phyloP scores from a whole-genome alignment of 1,284 basidiomycete species.

The Ustilago crameri region DNA sequence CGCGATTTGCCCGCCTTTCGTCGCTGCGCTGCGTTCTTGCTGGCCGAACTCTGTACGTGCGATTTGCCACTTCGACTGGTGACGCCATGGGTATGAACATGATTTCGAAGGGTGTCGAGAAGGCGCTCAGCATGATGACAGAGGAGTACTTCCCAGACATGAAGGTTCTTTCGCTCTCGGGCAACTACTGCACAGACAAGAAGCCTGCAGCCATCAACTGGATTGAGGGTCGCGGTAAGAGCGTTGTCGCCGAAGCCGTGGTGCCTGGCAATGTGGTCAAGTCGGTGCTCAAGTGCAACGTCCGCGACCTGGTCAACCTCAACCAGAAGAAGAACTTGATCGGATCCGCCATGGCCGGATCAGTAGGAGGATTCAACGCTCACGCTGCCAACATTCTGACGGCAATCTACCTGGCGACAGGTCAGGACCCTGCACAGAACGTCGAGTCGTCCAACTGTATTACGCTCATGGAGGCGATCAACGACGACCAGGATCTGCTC shows the following conservation, averaged over 20 bases:
- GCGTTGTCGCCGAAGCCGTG: slow-evolving; percentile 93
- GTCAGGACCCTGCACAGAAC: slow-evolving; percentile 98
- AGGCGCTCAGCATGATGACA: slow-evolving; percentile 84
- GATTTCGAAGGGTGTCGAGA: slow-evolving; percentile 76
- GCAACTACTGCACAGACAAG: slow-evolving; percentile 99
- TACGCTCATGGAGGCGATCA: slow-evolving; percentile 95
- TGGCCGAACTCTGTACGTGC: slow-evolving; percentile 82
- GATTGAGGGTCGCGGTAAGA: slow-evolving; percentile 99
- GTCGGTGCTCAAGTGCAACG: slow-evolving; percentile 93
- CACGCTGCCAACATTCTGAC: slow-evolving; percentile 98
- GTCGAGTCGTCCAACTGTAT: slow-evolving; percentile 99
- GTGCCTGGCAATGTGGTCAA: slow-evolving; percentile 88
- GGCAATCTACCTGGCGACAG: slow-evolving; percentile 91
- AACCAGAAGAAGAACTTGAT: slow-evolving; percentile 98
- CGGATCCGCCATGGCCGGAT: slow-evolving; percentile 97
- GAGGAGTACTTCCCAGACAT: slow-evolving; percentile 87
- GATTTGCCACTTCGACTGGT: slow-evolving; percentile 93
- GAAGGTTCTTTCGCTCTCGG: slow-evolving; percentile 90
- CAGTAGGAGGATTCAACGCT: slow-evolving; percentile 96
- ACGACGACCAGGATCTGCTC: slow-evolving; percentile 88
- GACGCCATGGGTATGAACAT: slow-evolving; percentile 99
- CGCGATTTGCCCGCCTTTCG: slow-evolving; percentile 65
- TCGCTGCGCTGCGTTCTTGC: slow-evolving; percentile 65
- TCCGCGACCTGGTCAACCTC: slow-evolving; percentile 87
- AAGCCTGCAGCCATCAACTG: slow-evolving; percentile 99